Evolutionary conservation across 352 stramenopile genomes (phyloP), one percentile per base, ranked within the genome.

Genomic region (Peronospora belbahrii): DNA sequence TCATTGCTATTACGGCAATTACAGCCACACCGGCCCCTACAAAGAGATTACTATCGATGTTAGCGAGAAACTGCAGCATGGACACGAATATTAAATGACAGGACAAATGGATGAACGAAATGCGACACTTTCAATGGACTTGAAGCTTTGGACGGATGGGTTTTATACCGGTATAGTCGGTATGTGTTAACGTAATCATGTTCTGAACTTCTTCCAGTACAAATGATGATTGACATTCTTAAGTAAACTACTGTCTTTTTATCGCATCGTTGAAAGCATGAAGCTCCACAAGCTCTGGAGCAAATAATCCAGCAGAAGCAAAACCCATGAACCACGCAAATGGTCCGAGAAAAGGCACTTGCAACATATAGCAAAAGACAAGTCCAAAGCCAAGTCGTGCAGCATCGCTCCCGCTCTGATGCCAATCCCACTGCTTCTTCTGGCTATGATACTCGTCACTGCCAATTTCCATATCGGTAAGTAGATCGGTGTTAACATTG

Each of bases 271-370:
- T 88, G 52, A 97, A 98, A 25, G 93, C 90, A 22, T 73, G 68
- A 20, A 83, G 48, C 20, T 84, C 68, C n/a, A 88, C 47, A 7
- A 88, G 67, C 35, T 88, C 76, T 1, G 76, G 73, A 0, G 76
- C 65, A 40, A 79, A 70, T 2, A 85, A 42, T 1, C 76, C 76
- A 11, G 76, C 76, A 3, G 73, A 65, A 22, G 76, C 65, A 40
- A 88, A 88, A 0, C 59, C 74, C 18, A 78, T 56, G 38, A 88
- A 88, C 76, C 76, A 88, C 17, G 72, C 55, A 25, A 88, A 83
- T 10, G 76, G 73, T 0, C 76, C 76, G 10, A 88, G 34, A 37
- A 78, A 80, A 11, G 73, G 74, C 7, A 85, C 15, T 37, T 83
- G 62, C 14, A 84, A 36, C 25, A 85, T 52, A 37, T 68, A 81